A percentile compares a stretch with the other conserved stretches of the same genome.
These are phyloP conservation scores for Metschnikowia proteae DNA, from an alignment of 805 yeast species.

Conservation along the genomic window DNA sequence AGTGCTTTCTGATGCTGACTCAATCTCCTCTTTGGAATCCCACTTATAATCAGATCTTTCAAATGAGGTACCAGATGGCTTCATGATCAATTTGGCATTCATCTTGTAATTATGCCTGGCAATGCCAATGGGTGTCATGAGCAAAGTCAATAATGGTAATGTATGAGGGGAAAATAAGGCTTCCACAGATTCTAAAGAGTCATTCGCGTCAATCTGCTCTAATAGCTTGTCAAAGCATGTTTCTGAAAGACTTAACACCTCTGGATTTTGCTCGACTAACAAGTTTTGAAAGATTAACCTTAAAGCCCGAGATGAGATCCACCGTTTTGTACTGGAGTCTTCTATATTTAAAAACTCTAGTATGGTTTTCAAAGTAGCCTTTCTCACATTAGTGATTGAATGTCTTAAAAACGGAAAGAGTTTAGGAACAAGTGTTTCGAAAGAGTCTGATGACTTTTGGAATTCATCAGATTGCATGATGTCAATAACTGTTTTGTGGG, in stretches of 20 bases:
- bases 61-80: slow-evolving; percentile 64
- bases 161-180: slow-evolving; percentile 53
- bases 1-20: slow-evolving; percentile 5
- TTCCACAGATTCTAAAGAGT: slow-evolving; percentile 39
- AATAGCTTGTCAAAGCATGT: slow-evolving; percentile 58
- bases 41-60: slow-evolving; percentile 16
- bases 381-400: slow-evolving; percentile 86
- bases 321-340: slow-evolving; percentile 50
- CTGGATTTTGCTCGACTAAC: slow-evolving; percentile 81
- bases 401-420: slow-evolving; percentile 91
- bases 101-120: slow-evolving; percentile 83
- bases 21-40: slow-evolving; percentile 11
- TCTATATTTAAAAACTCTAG: slow-evolving; percentile 65
- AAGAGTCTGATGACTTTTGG: slow-evolving; percentile 50
- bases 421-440: slow-evolving; percentile 79
- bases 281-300: slow-evolving; percentile 83
- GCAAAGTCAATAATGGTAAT: slow-evolving; percentile 56
- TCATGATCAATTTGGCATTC: slow-evolving; percentile 68
- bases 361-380: slow-evolving; percentile 78
- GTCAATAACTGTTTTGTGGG: slow-evolving; percentile 71
- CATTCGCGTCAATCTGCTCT: slow-evolving; percentile 35
- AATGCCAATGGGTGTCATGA: slow-evolving; percentile 93
- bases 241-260: slow-evolving; percentile 60
- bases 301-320: slow-evolving; percentile 75
- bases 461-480: slow-evolving; percentile 62